A percentile compares a stretch with the other conserved stretches of the same genome.
These are phyloP conservation scores for Yamadazyma scolyti DNA, from an alignment of 805 yeast genomes.

Conservation along the genomic window DNA sequence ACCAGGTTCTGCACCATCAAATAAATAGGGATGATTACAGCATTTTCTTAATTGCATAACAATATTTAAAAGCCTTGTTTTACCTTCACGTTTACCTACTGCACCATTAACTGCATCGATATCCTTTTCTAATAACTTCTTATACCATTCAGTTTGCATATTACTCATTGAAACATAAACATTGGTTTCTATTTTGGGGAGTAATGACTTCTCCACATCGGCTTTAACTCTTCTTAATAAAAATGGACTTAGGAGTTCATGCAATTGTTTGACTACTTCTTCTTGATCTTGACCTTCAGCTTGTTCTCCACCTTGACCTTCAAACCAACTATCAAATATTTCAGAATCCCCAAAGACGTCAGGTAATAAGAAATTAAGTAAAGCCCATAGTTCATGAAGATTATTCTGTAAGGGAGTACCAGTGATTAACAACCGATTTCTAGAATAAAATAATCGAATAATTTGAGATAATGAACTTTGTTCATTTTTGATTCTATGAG, in stretches of 20 bases:
- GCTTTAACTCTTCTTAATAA: slow-evolving; percentile 83
- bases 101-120: slow-evolving; percentile 96
- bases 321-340: slow-evolving; percentile 92
- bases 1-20: slow-evolving; percentile 99
- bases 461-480: slow-evolving; percentile 90
- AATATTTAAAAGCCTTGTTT: slow-evolving; percentile 84
- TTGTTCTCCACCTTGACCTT: slow-evolving; percentile 35
- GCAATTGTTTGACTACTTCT: slow-evolving; percentile 80
- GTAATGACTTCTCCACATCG: slow-evolving; percentile 86
- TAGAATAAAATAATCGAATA: slow-evolving; percentile 81
- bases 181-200: slow-evolving; percentile 89
- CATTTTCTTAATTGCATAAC: slow-evolving; percentile 97
- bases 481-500: slow-evolving; percentile 94
- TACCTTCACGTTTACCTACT: slow-evolving; percentile 90
- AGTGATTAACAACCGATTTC: slow-evolving; percentile 80
- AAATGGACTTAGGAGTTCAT: slow-evolving; percentile 84
- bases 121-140: slow-evolving; percentile 82
- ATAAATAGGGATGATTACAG: slow-evolving; percentile 94
- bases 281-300: slow-evolving; percentile 57
- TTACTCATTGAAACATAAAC: slow-evolving; percentile 92
- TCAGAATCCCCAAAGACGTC: slow-evolving; percentile 93
- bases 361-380: slow-evolving; percentile 83
- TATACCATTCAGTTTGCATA: slow-evolving; percentile 93
- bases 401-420: slow-evolving; percentile 97
- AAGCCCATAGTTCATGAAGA: slow-evolving; percentile 94